Base-by-base conservation (phyloP, 768 basidiomycete species). In the Suillus alpinus region DNA sequence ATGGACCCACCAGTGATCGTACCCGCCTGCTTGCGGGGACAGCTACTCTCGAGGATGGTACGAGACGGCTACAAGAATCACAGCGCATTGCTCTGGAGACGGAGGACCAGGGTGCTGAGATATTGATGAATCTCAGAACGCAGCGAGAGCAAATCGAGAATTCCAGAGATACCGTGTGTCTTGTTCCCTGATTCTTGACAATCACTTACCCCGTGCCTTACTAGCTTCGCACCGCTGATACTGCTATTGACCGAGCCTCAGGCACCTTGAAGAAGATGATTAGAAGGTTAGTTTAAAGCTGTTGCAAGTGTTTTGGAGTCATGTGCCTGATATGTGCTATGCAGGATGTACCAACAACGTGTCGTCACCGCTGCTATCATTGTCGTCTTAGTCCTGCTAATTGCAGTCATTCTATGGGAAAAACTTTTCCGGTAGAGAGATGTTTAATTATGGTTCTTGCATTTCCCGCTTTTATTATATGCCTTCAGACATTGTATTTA, bases 141-240 rank as follows among this genome's bases (percentile, higher is more conserved):
- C 97, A 99, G 76, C 77, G 97, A 65, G 97, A 98, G 70, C 94
- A 95, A 75, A 95, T 99, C 61, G 90, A 95, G 78, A 91, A 95
- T 71, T 84, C 96, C 29, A 78, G 96, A 67, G 90, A 92, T 75
- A 95, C 92, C 49, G 94, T 96, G 62, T 10, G 36, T 31, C 18
- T 50, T 58, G 34, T 44, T 43, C 3, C 37, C 49, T 39, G 58
- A 39, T 29, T 39, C 23, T 14, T 34, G 18, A 20, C 36, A 10
- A 47, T n/a, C 34, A 31, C 9, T 40, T 49, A n/a, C 36, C 63
- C 13, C 59, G 34, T 14, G 13, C 41, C 29, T 23, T 37, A 29
- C 32, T 68, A 96, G 94, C 83, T 99, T 37, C 83, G 86, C 66
- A 83, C 88, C 46, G 95, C 96, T 37, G 95, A 98, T 69, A 81